Conservation (phyloP, 768 basidiomycete species). For the Boletus fagicola region DNA sequence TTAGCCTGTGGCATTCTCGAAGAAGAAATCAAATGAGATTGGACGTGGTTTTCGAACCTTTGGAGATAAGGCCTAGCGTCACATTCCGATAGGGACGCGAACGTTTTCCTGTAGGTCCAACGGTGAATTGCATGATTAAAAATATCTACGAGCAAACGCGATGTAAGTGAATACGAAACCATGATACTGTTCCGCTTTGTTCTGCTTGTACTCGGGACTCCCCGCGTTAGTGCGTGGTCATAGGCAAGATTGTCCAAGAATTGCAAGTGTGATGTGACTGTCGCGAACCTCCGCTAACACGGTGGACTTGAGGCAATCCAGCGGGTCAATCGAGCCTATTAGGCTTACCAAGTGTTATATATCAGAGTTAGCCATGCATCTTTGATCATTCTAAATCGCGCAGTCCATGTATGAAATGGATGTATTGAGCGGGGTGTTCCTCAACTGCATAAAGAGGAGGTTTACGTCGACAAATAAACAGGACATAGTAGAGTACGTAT, state of each 20-base stretch:
- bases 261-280: too few species aligned
- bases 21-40: too few species aligned
- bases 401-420: neutral
- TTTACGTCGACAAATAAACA: slow-evolving; percentile 16
- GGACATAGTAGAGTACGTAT: slow-evolving; percentile 23
- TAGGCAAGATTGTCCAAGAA: neutral
- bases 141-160: neutral
- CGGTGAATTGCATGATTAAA: neutral
- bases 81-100: too few species aligned
- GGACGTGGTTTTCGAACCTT: neutral
- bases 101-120: neutral
- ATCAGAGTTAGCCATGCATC: too few species aligned
- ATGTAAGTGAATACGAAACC: neutral
- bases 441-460: slow-evolving; percentile 14
- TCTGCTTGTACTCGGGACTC: neutral
- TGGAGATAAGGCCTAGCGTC: too few species aligned
- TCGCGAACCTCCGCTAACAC: too few species aligned
- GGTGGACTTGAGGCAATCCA: too few species aligned
- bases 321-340: too few species aligned
- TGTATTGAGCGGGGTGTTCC: slow-evolving; percentile 29
- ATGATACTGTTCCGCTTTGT: neutral
- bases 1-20: neutral
- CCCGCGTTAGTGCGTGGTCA: neutral
- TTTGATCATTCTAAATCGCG: too few species aligned
- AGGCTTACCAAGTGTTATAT: too few species aligned